Evolutionary conservation across 1,284 basidiomycete genomes (phyloP).

Genomic region (Lentinula novae-zelandiae): DNA sequence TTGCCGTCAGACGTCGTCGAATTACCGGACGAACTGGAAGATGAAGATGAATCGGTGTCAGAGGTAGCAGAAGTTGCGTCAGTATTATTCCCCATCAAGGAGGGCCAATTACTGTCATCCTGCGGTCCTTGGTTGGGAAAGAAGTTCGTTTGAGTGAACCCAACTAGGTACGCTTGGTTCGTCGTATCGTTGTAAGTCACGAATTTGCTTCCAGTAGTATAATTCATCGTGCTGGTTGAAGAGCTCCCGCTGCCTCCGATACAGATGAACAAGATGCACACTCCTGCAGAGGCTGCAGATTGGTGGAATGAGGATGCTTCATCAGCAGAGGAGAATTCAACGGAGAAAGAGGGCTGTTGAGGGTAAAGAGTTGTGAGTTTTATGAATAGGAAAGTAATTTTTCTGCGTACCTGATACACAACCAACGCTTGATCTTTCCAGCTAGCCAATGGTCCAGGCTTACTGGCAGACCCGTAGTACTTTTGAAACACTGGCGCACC

Average conservation of each 20-base stretch:
- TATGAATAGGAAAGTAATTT: not conserved
- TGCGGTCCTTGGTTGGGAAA: not conserved
- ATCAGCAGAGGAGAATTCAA: not conserved
- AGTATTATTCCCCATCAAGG: not conserved
- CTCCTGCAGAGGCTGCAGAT: not conserved
- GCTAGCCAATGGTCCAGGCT: conserved; percentile 5
- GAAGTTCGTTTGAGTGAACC: not conserved
- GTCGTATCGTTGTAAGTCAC: conserved; percentile 5
- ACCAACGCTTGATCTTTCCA: conserved; percentile 9
- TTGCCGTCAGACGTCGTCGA: not conserved
- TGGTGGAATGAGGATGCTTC: not conserved
- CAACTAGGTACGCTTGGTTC: not conserved
- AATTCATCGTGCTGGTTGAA: not conserved
- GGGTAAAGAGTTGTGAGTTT: not conserved
- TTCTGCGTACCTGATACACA: not conserved
- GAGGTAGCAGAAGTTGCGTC: not conserved
- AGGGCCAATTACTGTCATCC: not conserved
- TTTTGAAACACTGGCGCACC: not conserved
- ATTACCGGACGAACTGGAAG: not conserved
- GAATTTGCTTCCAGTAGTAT: not conserved
- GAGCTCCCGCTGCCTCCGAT: not conserved
- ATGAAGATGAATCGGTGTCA: not conserved
- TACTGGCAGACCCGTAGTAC: not conserved
- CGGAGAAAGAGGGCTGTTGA: not conserved
- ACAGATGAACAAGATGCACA: conserved; percentile 7